Evolutionary conservation across 1,139 yeast species (phyloP).

Genomic region (Diutina rugosa): DNA sequence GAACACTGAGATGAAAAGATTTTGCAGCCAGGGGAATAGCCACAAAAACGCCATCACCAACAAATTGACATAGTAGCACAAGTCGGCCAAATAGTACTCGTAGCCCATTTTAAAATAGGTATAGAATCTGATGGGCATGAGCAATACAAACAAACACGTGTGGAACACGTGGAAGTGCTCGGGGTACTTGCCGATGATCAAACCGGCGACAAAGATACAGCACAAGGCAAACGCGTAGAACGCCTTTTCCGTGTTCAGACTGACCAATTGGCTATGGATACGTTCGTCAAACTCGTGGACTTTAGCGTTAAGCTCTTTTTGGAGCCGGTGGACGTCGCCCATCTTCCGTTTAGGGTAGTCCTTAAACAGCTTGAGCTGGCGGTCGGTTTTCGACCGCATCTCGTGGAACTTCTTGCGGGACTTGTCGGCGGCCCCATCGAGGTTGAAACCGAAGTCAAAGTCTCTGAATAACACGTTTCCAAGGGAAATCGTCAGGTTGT

Average conservation of each 20-base stretch:
- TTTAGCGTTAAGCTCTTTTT: conserved; percentile 19
- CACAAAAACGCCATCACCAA: conserved; percentile 63
- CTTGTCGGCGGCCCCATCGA: conserved; percentile 23
- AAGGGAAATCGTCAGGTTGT: conserved; percentile 19
- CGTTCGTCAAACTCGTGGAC: conserved; percentile 48
- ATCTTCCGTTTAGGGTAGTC: conserved; percentile 6
- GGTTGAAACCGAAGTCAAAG: conserved; percentile 31
- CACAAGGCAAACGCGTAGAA: conserved; percentile 70
- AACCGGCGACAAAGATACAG: conserved; percentile 59
- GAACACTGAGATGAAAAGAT: conserved; percentile 70
- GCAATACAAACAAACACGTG: conserved; percentile 41
- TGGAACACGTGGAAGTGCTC: conserved; percentile 66
- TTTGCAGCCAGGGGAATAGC: conserved; percentile 64
- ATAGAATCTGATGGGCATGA: conserved; percentile 79
- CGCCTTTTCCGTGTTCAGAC: conserved; percentile 64
- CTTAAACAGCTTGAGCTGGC: conserved; percentile 16
- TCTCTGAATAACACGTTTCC: conserved; percentile 26
- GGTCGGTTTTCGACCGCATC: conserved; percentile 24
- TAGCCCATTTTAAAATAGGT: conserved; percentile 68
- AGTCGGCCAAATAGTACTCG: conserved; percentile 84
- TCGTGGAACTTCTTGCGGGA: conserved; percentile 22
- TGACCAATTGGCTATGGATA: conserved; percentile 33
- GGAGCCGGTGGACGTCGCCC: conserved; percentile 17
- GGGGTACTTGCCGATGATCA: conserved; percentile 69
- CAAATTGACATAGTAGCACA: conserved; percentile 82